Evolutionary conservation across 2,329 filamentous ascomycete species (phyloP).

Genomic region (Cyphellophora europaea): DNA sequence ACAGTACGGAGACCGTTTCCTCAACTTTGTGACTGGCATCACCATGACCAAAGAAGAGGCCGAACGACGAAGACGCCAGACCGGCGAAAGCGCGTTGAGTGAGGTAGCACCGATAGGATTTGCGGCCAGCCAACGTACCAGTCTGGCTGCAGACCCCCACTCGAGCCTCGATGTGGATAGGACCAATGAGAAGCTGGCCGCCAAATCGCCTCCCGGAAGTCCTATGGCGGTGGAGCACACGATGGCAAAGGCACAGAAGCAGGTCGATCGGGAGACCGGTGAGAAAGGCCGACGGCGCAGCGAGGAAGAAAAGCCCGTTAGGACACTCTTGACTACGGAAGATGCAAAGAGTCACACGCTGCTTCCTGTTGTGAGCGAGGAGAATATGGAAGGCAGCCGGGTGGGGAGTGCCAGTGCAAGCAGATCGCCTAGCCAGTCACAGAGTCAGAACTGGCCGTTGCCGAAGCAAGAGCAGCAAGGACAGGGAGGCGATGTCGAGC

Average conservation of each 20-base stretch:
- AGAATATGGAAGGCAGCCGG: not conserved
- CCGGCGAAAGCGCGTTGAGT: conserved; percentile 8
- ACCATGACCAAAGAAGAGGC: conserved; percentile 87
- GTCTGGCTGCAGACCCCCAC: not conserved
- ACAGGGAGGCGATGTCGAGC: too few species aligned
- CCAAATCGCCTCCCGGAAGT: conserved; percentile 19
- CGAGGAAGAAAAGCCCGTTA: conserved; percentile 52
- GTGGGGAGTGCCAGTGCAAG: not conserved
- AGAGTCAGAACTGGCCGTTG: not conserved
- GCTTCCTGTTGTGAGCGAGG: conserved; percentile 60
- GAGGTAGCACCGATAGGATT: conserved; percentile 4
- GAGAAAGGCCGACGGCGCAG: conserved; percentile 31
- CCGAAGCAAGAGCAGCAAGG: not conserved
- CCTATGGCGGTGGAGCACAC: conserved; percentile 40
- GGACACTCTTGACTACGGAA: conserved; percentile 48
- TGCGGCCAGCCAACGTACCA: conserved; percentile 2
- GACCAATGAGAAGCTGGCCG: conserved; percentile 8
- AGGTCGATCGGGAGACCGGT: conserved; percentile 49
- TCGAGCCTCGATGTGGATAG: not conserved
- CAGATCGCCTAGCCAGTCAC: not conserved
- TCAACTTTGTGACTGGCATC: conserved; percentile 81
- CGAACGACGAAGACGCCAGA: conserved; percentile 37
- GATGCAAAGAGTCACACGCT: conserved; percentile 47
- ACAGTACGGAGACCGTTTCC: conserved; percentile 86
- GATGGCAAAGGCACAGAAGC: conserved; percentile 51